These are phyloP conservation scores for Coemansia sp. DNA, from an alignment of 192 early-diverging fungal genomes.

Conservation along the genomic window DNA sequence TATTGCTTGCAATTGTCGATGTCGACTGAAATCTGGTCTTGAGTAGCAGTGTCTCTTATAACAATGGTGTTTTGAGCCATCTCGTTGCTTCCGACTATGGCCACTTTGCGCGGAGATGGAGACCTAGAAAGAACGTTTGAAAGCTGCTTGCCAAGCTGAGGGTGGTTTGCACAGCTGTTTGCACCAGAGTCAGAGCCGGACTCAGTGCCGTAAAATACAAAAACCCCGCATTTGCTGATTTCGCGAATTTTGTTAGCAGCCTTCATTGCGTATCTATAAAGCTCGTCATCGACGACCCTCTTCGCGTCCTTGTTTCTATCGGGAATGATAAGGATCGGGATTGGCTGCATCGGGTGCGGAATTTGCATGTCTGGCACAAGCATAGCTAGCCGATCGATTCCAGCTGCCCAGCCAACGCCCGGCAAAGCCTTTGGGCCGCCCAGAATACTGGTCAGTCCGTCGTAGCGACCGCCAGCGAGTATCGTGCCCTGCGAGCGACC, in stretches of 20 bases:
- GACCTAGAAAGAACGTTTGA: constrained; percentile 14
- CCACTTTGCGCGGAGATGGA: constrained; percentile 7
- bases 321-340: constrained; percentile 35
- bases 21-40: background rate
- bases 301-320: constrained; percentile 7
- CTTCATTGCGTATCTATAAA: constrained; percentile 31
- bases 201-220: constrained; percentile 15
- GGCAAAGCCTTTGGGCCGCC: constrained; percentile 54
- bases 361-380: constrained; percentile 23
- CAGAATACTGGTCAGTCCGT: constrained; percentile 56
- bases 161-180: constrained; percentile 5
- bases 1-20: background rate
- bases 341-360: background rate
- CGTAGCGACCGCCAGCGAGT: constrained; percentile 66
- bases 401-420: constrained; percentile 63
- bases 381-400: constrained; percentile 59
- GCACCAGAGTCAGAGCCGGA: no score
- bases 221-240: constrained; percentile 2
- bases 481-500: constrained; percentile 63
- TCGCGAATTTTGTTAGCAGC: constrained; percentile 19
- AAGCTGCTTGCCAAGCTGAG: constrained; percentile 35
- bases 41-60: constrained; percentile 3
- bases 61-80: constrained; percentile 2
- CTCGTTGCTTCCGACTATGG: constrained; percentile 31
- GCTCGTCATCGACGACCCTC: background rate